These are phyloP conservation scores for Leccinum subtestaceum DNA, from an alignment of 768 basidiomycete genomes.

Conservation along the genomic window DNA sequence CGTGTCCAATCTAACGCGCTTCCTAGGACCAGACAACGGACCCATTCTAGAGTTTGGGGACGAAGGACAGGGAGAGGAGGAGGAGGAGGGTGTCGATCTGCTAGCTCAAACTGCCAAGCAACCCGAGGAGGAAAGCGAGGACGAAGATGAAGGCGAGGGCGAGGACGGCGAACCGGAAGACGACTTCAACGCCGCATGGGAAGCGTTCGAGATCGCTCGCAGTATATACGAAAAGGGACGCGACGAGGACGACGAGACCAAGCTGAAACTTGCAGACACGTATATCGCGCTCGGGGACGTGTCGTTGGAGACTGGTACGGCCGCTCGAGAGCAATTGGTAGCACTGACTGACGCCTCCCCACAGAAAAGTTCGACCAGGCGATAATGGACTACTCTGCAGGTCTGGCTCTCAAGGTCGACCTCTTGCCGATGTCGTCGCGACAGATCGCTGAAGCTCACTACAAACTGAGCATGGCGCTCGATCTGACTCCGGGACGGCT, in stretches of 20 bases:
- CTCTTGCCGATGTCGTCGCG: slow-evolving; percentile 86
- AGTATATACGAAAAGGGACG: slow-evolving; percentile 75
- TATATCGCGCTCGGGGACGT: slow-evolving; percentile 92
- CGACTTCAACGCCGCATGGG: slow-evolving; percentile 98
- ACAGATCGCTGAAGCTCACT: slow-evolving; percentile 91
- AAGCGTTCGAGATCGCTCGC: slow-evolving; percentile 92
- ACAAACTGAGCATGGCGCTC: slow-evolving; percentile 89
- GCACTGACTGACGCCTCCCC: not conserved
- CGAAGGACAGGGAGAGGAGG: slow-evolving; percentile 61
- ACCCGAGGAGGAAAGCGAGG: slow-evolving; percentile 49
- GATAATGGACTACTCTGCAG: slow-evolving; percentile 80
- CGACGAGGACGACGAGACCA: slow-evolving; percentile 55
- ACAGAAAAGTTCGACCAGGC: slow-evolving; percentile 96
- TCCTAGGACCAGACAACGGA: slow-evolving; percentile 41
- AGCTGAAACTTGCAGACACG: slow-evolving; percentile 86
- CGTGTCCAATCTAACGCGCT: not conserved
- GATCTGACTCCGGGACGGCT: slow-evolving; percentile 87
- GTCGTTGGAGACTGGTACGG: slow-evolving; percentile 90
- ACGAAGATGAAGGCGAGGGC: slow-evolving; percentile 55
- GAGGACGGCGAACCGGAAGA: slow-evolving; percentile 71
- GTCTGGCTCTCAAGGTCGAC: slow-evolving; percentile 66
- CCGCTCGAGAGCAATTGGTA: not conserved
- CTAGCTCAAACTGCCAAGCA: slow-evolving; percentile 58
- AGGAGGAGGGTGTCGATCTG: slow-evolving; percentile 59
- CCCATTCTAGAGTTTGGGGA: slow-evolving; percentile 82